These are phyloP conservation scores for Aphanomyces stellatus DNA, from an alignment of 352 stramenopile species.

Conservation along the genomic window DNA sequence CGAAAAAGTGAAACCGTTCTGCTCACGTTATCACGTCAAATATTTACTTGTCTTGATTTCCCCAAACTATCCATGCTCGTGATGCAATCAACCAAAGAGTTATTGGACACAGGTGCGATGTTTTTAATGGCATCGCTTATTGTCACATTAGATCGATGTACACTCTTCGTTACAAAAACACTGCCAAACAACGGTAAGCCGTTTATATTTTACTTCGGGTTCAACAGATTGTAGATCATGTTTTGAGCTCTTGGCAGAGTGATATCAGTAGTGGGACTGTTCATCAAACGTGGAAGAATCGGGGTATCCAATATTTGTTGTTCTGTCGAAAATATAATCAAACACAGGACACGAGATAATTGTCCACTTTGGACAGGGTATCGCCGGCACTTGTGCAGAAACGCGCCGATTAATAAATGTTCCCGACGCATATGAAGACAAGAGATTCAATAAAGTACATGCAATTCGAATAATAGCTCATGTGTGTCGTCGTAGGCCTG, in stretches of 20 bases:
- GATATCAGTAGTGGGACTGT: constrained; percentile 17
- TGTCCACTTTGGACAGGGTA: constrained; percentile 57
- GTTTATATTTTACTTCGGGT: neutral
- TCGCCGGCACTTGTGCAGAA: constrained; percentile 65
- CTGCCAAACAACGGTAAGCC: neutral
- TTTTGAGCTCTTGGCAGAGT: constrained; percentile 14
- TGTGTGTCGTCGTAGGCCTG: no score
- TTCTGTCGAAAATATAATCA: neutral
- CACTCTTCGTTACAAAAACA: constrained; percentile 57
- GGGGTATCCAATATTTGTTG: neutral
- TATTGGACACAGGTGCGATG: constrained; percentile 39
- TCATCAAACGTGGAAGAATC: neutral
- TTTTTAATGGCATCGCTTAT: neutral
- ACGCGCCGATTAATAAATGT: constrained; percentile 57
- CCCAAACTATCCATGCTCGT: constrained; percentile 67
- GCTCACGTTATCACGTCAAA: constrained; percentile 59
- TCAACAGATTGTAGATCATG: neutral
- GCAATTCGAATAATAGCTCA: neutral
- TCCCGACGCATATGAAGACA: constrained; percentile 60
- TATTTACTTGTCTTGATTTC: constrained; percentile 74
- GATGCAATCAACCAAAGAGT: constrained; percentile 65
- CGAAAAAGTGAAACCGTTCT: constrained; percentile 75
- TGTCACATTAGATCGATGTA: constrained; percentile 39
- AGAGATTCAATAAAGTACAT: constrained; percentile 48
- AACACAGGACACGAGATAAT: constrained; percentile 4